A percentile compares a stretch with the other conserved stretches of the same genome.
These are phyloP conservation scores for Leucosporidium creatinivorum DNA, from an alignment of 768 basidiomycete genomes.

Conservation along the genomic window DNA sequence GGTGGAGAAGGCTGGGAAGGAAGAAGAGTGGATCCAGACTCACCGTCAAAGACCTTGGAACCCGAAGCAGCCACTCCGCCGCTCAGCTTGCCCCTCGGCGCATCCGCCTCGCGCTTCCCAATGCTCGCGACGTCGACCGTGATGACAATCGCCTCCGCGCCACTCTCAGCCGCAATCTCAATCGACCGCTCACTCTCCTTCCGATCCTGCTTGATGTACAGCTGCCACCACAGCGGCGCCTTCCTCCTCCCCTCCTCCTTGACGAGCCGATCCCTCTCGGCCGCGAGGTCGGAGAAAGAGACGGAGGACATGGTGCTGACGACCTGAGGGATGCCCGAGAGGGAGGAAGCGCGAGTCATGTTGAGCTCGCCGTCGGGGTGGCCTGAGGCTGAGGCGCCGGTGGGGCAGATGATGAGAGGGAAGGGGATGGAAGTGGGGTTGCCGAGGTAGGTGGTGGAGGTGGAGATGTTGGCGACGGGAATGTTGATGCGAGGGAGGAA, in stretches of 20 bases:
- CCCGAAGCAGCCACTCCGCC: background rate
- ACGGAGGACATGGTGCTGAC: slow-evolving; percentile 45
- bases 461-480: slow-evolving; percentile 39
- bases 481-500: slow-evolving; percentile 26
- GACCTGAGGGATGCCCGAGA: slow-evolving; percentile 65
- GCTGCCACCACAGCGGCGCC: slow-evolving; percentile 10
- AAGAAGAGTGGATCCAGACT: background rate
- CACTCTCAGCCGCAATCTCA: slow-evolving; percentile 37
- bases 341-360: slow-evolving; percentile 62
- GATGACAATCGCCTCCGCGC: slow-evolving; percentile 36
- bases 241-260: background rate
- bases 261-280: background rate
- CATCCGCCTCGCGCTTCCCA: slow-evolving; percentile 24
- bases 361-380: slow-evolving; percentile 81
- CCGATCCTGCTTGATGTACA: slow-evolving; percentile 6
- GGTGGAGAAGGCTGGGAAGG: too few relatives aligned
- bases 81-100: background rate
- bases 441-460: slow-evolving; percentile 51
- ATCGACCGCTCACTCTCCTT: slow-evolving; percentile 35
- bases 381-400: slow-evolving; percentile 75
- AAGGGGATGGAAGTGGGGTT: slow-evolving; percentile 78
- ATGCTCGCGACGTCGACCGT: slow-evolving; percentile 39
- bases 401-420: slow-evolving; percentile 75
- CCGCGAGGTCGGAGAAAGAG: slow-evolving; percentile 40
- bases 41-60: background rate